Evolutionary conservation across 225 moss, liverwort and hornwort species (phyloP), one percentile per base, ranked within the genome.

Genomic region (Climacium dendroides): DNA sequence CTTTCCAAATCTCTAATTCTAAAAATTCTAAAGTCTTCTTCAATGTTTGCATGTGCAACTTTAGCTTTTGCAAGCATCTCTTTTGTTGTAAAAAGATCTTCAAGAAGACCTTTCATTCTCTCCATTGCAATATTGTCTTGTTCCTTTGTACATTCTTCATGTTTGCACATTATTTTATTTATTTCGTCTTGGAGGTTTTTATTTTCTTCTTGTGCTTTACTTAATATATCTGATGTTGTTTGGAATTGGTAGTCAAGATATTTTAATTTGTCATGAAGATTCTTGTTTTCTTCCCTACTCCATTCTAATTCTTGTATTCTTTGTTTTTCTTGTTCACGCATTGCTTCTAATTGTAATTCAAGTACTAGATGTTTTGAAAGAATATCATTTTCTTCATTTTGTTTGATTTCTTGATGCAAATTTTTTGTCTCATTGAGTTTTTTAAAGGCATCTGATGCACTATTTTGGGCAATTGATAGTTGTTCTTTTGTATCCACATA

Each of bases 61-160:
- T 91, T 39, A 45, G 85, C 71, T 62, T 88, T 75, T 82, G 85
- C 71, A 70, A 91, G 90, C 89, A 89, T 65, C 14, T 89, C 90
- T 78, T 92, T 93, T 58, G 91, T 71, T 80, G 69, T 60, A 83
- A 52, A 37, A 11, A 93, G 63, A 43, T 90, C 89, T 63, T 89
- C 78, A 55, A 86, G 32, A 32, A 91, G 88, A 10, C 80, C 63
- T 23, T 80, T 80, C 28, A 83, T 74, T 65, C 20, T 62, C 58
- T 89, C 47, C 7, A 50, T 43, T 69, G 67, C 83, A 55, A 82
- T 50, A 15, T 48, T 65, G n/a, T 89, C 87, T 83, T 89, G 83
- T 28, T 92, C 88, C 11, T 63, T 58, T 4, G 53, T 55, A 70
- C 79, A 35, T 64, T 87, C 74, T 81, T 92, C 88, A 63, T 86